Evolutionary conservation across 352 stramenopile species (phyloP), one percentile per base, ranked within the genome.

Genomic region (Phytophthora kernoviae): DNA sequence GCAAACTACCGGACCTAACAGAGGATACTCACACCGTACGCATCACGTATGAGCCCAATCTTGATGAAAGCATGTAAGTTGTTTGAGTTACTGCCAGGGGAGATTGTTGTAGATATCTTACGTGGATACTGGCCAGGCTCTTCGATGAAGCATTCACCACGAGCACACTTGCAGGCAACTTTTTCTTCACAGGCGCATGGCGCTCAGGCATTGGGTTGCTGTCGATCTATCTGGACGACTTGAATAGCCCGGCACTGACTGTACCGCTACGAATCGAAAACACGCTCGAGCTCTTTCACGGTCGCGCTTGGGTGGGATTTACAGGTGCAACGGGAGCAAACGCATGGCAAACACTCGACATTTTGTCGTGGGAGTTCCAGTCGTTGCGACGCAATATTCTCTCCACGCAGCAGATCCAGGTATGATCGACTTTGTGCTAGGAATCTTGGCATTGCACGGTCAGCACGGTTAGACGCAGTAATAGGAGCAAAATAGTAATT

Each of bases 261-360:
- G 88, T 97, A 11, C 90, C 90, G 20, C 48, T 98, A 17, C 91
- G 96, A 44, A 57, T 98, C 9, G 88, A 94, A 39, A 64, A 70
- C 20, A 90, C 77, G 4, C 52, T 98, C 33, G 69, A 87, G 44
- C 75, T 98, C 8, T 75, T 85, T 40, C 92, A 96, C 40, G 82
- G 82, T 9, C 81, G 91, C 2, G 87, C 89, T 3, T 98, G 79
- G 71, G 88, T 98, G 0, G 94, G 94, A n/a, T 97, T 98, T 61
- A 97, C 94, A 1, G 89, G 87, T 2, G 78, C 90, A 24, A 98
- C 94, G 0, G 91, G 90, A 5, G 73, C 63, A 42, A 70, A 68
- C 0, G 84, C 87, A 22, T 98, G 84, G 76, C 93, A 98, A 73
- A 79, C 79, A 3, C 90, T 98, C 39, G 89, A 98, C 44, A 77